Base-by-base conservation (phyloP, 177 flowering plant species). In the Telopea speciosissima region DNA sequence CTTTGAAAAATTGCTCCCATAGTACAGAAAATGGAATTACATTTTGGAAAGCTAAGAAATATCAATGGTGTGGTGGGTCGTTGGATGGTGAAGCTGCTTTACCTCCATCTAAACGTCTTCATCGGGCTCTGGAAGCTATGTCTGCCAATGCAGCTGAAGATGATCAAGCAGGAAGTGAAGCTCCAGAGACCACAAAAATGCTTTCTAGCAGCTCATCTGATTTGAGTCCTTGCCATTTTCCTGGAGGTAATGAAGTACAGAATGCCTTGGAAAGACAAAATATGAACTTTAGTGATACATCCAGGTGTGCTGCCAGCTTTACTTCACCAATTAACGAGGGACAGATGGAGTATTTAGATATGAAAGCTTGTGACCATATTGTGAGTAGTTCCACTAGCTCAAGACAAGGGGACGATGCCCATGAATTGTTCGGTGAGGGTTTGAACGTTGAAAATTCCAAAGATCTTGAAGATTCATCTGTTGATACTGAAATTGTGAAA, bases 91-190 rank as follows among this genome's bases (percentile, higher is more conserved):
- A 93, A 83, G 90, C 95, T 80, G 91, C 88, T 76, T 81, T 92
- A 68, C 99, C 97, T 59, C 97, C 96, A 21, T 92, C 96, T 24
- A 92, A 92, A 77, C 89, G 96, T 49, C 88, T 95, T 58, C 91
- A 92, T 78, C 91, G 96, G 66, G 97, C 99, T 71, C 71, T 91
- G 33, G 96, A 91, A 76, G 97, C 97, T 7, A 93, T 90, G 98
- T 89, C 94, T 67, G 96, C 92, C 54, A 86, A 88, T 89, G 95
- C 81, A 44, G 92, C 87, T 73, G 97, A 87, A 79, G 88, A 86
- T 78, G 79, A 66, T 72, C 77, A 79, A 76, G 44, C 74, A 36
- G 61, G 67, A 70, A 66, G 22, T 71, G 82, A 78, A 49, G 74
- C 28, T n/a, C 75, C 77, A 21, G 56, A 68, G 21, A 14, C 70